Evolutionary conservation across 148 eudicot species (phyloP).

Genomic region (Vaccinium vitisidaea): DNA sequence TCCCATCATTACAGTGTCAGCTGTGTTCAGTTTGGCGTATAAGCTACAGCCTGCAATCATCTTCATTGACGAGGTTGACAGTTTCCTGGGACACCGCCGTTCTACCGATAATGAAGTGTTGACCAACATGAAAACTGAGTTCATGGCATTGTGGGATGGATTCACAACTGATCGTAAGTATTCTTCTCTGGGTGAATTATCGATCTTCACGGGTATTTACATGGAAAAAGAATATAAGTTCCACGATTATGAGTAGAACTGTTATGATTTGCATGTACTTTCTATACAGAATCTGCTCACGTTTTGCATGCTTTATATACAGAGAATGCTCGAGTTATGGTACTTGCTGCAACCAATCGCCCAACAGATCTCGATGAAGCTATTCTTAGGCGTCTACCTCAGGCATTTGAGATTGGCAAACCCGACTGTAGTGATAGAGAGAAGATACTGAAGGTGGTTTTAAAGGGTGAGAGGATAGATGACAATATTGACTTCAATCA

Average conservation of each 20-base stretch:
- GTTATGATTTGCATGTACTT: not conserved
- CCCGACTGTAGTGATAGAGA: slow-evolving; percentile 64
- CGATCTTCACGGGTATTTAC: not conserved
- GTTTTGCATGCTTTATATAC: not conserved
- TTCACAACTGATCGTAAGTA: slow-evolving; percentile 84
- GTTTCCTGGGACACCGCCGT: slow-evolving; percentile 84
- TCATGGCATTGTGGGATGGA: slow-evolving; percentile 95
- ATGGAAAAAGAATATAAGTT: not conserved
- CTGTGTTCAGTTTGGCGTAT: slow-evolving; percentile 81
- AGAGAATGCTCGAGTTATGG: slow-evolving; percentile 87
- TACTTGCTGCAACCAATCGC: slow-evolving; percentile 87
- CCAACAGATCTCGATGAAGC: slow-evolving; percentile 90
- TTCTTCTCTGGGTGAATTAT: not conserved
- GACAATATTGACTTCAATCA: slow-evolving; percentile 53
- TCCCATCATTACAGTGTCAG: slow-evolving; percentile 51
- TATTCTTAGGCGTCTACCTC: slow-evolving; percentile 80
- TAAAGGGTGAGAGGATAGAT: slow-evolving; percentile 66
- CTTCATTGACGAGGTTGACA: slow-evolving; percentile 86
- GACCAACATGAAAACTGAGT: slow-evolving; percentile 84
- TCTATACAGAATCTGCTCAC: not conserved
- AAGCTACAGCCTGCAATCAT: slow-evolving; percentile 92
- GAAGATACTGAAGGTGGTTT: slow-evolving; percentile 59
- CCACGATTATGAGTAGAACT: not conserved
- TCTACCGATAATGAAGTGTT: slow-evolving; percentile 68
- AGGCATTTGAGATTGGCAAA: slow-evolving; percentile 80